These are phyloP conservation scores for Saccharomycopsis fibuligera DNA, from an alignment of 805 yeast genomes.

Conservation along the genomic window DNA sequence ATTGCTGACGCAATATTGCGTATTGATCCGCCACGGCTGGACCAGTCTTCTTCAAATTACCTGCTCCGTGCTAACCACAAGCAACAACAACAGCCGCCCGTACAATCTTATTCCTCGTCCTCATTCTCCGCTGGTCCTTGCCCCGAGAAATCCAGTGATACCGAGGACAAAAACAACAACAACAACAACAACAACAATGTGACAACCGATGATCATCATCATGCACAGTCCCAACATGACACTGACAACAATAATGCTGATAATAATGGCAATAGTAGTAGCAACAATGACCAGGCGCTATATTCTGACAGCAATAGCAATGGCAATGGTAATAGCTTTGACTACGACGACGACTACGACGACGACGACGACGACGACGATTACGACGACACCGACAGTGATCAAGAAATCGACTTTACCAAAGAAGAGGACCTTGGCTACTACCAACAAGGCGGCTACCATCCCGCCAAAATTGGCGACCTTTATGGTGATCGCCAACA, in stretches of 20 bases:
- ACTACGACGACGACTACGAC: background rate
- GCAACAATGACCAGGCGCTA: background rate
- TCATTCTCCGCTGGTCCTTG: background rate
- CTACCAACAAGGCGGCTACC: slow-evolving; percentile 91
- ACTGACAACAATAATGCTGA: background rate
- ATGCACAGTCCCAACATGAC: background rate
- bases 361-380: slow-evolving; percentile 23
- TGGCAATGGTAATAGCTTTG: too few relatives aligned
- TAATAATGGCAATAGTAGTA: background rate
- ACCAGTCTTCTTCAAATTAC: too few relatives aligned
- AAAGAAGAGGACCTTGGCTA: slow-evolving; percentile 86
- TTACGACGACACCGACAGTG: slow-evolving; percentile 29
- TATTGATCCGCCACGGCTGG: background rate
- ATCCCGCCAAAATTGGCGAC: slow-evolving; percentile 89
- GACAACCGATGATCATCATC: background rate
- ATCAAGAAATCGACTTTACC: slow-evolving; percentile 30
- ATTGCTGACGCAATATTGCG: slow-evolving; percentile 5
- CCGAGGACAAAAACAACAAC: background rate
- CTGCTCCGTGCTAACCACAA: too few relatives aligned
- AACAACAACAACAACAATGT: background rate
- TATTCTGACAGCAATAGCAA: background rate
- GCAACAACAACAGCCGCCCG: too few relatives aligned
- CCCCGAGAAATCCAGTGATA: background rate
- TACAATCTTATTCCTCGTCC: background rate
- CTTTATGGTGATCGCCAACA: slow-evolving; percentile 59